Conservation (phyloP, 768 basidiomycete species). For the Rhizopogon vesiculosus region DNA sequence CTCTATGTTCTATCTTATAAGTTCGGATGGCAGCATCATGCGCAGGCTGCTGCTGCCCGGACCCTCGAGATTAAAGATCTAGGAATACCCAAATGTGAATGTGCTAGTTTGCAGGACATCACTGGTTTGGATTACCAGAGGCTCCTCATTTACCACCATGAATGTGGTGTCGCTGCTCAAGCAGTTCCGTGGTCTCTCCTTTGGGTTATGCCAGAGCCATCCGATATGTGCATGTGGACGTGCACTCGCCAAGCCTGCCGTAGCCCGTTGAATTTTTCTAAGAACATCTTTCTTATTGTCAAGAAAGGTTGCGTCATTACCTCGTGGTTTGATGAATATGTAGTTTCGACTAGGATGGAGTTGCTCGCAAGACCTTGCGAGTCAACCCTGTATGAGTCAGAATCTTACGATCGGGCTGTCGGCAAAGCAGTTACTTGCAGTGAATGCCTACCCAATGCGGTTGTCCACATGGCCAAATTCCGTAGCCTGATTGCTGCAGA, state of each 20-base stretch:
- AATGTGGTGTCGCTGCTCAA: conserved; percentile 25
- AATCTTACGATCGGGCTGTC: background rate
- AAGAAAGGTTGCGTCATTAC: background rate
- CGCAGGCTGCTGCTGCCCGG: conserved; percentile 15
- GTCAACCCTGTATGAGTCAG: background rate
- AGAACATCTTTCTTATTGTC: background rate
- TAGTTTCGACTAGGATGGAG: background rate
- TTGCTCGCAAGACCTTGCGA: background rate
- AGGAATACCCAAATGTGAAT: conserved; percentile 12
- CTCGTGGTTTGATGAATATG: background rate
- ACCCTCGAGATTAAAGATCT: conserved; percentile 12
- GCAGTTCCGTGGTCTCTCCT: background rate
- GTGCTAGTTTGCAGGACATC: conserved; percentile 36
- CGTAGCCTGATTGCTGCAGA: background rate
- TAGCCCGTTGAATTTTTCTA: background rate
- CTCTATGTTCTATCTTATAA: conserved; percentile 24
- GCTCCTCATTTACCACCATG: conserved; percentile 36
- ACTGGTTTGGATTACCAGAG: conserved; percentile 36
- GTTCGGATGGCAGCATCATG: conserved; percentile 15
- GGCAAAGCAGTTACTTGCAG: background rate
- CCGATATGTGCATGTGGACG: background rate
- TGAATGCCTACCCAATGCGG: background rate
- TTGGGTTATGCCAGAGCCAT: background rate
- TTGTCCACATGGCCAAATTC: background rate
- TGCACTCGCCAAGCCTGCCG: too few species aligned